Percentiles rank a stretch among this genome's conserved stretches.
Evolutionary conservation across 441 rosid species (phyloP).

Genomic region (Euphorbia celastroides): DNA sequence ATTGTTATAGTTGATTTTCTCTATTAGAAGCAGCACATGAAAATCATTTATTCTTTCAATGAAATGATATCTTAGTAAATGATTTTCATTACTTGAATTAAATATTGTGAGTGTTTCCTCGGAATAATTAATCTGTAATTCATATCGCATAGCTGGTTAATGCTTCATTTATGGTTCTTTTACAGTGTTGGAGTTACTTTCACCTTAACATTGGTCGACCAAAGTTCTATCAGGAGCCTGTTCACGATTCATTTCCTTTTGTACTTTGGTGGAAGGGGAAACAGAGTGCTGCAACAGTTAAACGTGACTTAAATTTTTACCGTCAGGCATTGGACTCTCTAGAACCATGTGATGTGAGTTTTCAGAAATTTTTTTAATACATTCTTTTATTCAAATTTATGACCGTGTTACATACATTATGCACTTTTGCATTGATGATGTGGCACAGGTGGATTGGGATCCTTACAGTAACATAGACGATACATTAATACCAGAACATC

Average conservation of each 20-base stretch:
- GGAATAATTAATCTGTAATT: not conserved
- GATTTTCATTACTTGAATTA: not conserved
- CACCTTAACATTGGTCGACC: constrained; percentile 65
- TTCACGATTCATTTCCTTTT: constrained; percentile 47
- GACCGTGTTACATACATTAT: not conserved
- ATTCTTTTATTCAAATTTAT: not conserved
- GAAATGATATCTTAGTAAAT: not conserved
- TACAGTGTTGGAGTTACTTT: constrained; percentile 80
- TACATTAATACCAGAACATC: constrained; percentile 39
- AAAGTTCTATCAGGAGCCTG: constrained; percentile 38
- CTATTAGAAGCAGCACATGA: not conserved
- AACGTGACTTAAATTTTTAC: constrained; percentile 49
- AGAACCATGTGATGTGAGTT: constrained; percentile 42
- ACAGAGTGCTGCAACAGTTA: constrained; percentile 56
- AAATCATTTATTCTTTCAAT: not conserved
- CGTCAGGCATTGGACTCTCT: constrained; percentile 63
- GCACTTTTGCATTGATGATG: not conserved
- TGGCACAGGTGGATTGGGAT: constrained; percentile 52
- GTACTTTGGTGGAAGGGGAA: constrained; percentile 74
- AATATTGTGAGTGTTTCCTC: not conserved
- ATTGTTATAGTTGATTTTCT: not conserved
- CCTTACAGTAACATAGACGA: constrained; percentile 46
- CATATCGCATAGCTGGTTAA: not conserved
- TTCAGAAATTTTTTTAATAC: not conserved
- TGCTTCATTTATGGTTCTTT: constrained; percentile 4